Conservation (phyloP, 805 yeast species). For the Lipomyces orientalis region DNA sequence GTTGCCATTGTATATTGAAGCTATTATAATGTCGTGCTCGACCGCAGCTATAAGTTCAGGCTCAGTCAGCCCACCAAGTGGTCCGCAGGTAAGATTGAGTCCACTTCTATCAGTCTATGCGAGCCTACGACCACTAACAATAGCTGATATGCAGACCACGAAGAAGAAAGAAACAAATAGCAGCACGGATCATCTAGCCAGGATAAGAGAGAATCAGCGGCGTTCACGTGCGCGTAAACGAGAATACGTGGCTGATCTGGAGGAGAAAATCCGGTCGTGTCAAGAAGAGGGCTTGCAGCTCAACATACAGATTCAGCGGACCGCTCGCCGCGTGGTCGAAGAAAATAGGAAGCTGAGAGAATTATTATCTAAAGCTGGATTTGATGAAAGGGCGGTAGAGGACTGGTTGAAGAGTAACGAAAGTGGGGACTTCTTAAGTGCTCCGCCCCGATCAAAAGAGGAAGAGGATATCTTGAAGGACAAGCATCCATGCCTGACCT, state of each 20-base stretch:
- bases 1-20: neutral
- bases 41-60: neutral
- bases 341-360: slow-evolving; percentile 30
- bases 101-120: neutral
- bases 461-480: slow-evolving; percentile 24
- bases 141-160: neutral
- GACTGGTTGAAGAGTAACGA: slow-evolving; percentile 22
- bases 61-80: neutral
- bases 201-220: slow-evolving; percentile 34
- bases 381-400: slow-evolving; percentile 24
- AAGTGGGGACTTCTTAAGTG: slow-evolving; percentile 10
- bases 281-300: slow-evolving; percentile 33
- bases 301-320: slow-evolving; percentile 33
- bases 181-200: slow-evolving; percentile 24
- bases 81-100: neutral
- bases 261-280: slow-evolving; percentile 29
- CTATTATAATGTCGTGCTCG: neutral
- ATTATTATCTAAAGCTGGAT: slow-evolving; percentile 23
- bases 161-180: slow-evolving; percentile 4
- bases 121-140: slow-evolving; percentile 3
- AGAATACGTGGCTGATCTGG: slow-evolving; percentile 31
- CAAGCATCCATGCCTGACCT: slow-evolving; percentile 30
- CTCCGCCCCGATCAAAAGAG: slow-evolving; percentile 16
- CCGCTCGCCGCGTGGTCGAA: slow-evolving; percentile 34
- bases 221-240: slow-evolving; percentile 36